Evolutionary conservation across 108 stramenopile species (phyloP), one percentile per base, ranked within the genome.

Genomic region (Aureococcus anophagefferens): DNA sequence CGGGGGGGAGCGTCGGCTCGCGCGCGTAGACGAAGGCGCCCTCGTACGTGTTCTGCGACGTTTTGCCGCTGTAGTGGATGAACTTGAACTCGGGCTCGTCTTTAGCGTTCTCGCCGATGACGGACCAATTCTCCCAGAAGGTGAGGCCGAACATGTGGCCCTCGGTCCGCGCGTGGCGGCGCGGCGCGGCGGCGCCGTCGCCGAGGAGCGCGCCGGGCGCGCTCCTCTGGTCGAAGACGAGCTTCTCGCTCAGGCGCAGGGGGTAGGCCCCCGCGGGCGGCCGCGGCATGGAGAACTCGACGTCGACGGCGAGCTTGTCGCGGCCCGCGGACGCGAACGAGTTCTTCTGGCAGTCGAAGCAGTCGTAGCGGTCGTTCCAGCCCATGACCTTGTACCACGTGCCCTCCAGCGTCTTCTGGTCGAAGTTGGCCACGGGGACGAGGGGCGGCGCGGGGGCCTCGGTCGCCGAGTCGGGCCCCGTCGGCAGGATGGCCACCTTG

Each of bases 41-140:
- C 36, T 95, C 91, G 82, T 97, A 97, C 67, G 91, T 95, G 67
- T 94, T 94, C 73, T 97, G 96, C 9, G 93, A 83, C 7, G 96
- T 97, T 79, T 95, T 93, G 66, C 96, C 96, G 70, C 89, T 92
- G 88, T 97, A 97, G 80, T 92, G 93, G 40, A 97, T 80, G 69
- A 97, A 93, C 77, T 95, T 95, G 84, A 91, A 97, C 70, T 86
- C 93, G 33, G 81, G 86, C 69, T 69, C 82, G 67, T 72, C 83
- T 29, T 86, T 85, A 68, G 87, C 87, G 68, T 88, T 92, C 81
- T 88, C 88, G 37, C 90, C 93, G 62, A 90, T 89, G 46, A 93
- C 79, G 74, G 91, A 97, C 94, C 94, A 97, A 74, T 97, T 97
- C 76, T 97, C 96, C 91, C 94, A 93, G 85, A 97, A 97, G 82